phyloP scores from a whole-genome alignment of 129 eudicot species.

The Scalesia atractyloides region DNA sequence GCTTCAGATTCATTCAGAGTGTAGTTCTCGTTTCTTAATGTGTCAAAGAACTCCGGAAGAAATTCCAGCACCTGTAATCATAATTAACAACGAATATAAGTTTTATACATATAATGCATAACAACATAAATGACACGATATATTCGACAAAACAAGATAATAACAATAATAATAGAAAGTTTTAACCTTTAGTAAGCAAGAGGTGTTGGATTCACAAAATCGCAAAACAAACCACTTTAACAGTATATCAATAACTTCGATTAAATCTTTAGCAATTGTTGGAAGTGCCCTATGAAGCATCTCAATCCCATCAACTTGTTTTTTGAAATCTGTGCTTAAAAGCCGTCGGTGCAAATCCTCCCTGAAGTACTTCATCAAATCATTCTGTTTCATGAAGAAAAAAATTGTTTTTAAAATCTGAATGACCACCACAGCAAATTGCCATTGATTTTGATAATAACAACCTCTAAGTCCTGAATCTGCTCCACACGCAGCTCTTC shows the following conservation, averaged over 20 bases:
- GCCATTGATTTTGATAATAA: background rate
- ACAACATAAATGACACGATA: background rate
- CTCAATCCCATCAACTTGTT: conserved; percentile 98
- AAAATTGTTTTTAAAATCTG: background rate
- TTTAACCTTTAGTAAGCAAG: conserved; percentile 88
- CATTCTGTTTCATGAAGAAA: conserved; percentile 60
- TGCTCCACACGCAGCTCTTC: conserved; percentile 97
- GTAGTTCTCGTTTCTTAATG: conserved; percentile 77
- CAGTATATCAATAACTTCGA: conserved; percentile 84
- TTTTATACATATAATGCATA: conserved; percentile 1
- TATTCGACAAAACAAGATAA: conserved; percentile 3
- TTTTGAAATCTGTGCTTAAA: conserved; percentile 88
- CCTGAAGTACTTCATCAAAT: conserved; percentile 80
- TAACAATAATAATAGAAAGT: background rate
- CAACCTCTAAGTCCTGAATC: conserved; percentile 98
- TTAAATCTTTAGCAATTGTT: conserved; percentile 62
- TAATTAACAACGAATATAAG: conserved; percentile 9
- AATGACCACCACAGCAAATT: background rate
- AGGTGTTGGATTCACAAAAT: conserved; percentile 91
- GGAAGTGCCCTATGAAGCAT: conserved; percentile 96
- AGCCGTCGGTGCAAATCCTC: conserved; percentile 91
- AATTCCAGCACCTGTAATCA: conserved; percentile 78
- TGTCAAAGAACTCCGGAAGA: conserved; percentile 84
- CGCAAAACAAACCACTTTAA: conserved; percentile 96
- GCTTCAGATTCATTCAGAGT: conserved; percentile 95